Conservation (phyloP, 768 basidiomycete genomes). For the Mycena kentingensis region DNA sequence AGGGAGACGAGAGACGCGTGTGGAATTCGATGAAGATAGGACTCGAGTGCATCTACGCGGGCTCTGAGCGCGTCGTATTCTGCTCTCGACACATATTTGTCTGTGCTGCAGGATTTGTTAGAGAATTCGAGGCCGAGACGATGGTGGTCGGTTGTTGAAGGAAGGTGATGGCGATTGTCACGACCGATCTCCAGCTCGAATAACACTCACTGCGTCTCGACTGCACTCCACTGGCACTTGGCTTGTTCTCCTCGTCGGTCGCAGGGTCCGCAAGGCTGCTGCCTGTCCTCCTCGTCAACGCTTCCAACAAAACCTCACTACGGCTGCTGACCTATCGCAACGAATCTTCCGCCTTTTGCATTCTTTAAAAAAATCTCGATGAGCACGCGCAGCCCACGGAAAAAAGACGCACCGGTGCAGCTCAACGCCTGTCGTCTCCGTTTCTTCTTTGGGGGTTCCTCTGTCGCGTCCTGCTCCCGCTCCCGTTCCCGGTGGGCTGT, state of each 20-base stretch:
- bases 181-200: no score
- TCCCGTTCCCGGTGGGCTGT: constrained; percentile 31
- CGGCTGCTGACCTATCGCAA: constrained; percentile 60
- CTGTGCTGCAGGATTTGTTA: no score
- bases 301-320: no score
- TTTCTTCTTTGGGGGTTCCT: constrained; percentile 56
- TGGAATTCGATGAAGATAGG: neutral
- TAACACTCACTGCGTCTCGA: no score
- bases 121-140: no score
- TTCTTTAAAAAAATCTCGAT: constrained; percentile 39
- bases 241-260: constrained; percentile 52
- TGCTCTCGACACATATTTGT: constrained; percentile 55
- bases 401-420: constrained; percentile 47
- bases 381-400: neutral
- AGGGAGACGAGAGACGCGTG: neutral
- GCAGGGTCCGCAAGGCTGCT: constrained; percentile 59
- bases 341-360: constrained; percentile 62
- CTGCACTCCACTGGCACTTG: constrained; percentile 56
- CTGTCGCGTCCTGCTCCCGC: constrained; percentile 8
- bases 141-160: no score
- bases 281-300: constrained; percentile 29
- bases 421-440: constrained; percentile 56
- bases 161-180: no score
- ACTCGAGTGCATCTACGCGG: constrained; percentile 3
- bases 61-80: constrained; percentile 43